Percentiles rank a stretch among this genome's conserved stretches.
Conservation (phyloP, 306 rosid genomes). For the Inga leiocalycina region DNA sequence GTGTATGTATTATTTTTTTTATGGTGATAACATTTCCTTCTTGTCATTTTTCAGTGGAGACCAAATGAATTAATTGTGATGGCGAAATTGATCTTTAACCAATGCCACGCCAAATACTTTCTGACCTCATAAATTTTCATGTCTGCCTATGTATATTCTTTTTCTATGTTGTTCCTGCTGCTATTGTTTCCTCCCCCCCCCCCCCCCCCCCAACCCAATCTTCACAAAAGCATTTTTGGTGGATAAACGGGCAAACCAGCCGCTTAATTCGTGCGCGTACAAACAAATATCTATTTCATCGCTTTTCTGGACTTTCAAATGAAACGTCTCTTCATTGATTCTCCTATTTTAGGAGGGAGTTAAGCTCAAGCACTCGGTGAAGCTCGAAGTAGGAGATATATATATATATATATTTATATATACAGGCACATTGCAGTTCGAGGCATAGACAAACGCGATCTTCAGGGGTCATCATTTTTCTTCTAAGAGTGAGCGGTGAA, state of each 20-base stretch:
- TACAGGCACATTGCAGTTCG: not conserved
- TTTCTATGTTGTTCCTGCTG: not conserved
- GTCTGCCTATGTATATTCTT: not conserved
- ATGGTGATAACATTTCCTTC: not conserved
- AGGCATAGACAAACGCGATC: slow-evolving; percentile 24
- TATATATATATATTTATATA: not conserved
- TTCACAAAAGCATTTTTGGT: not conserved
- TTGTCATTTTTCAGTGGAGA: slow-evolving; percentile 41
- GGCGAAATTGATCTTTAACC: slow-evolving; percentile 38
- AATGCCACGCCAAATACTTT: slow-evolving; percentile 42
- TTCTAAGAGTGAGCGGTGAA: slow-evolving; percentile 29
- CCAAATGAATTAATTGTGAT: slow-evolving; percentile 39
- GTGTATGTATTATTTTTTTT: not conserved
- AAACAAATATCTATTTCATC: slow-evolving; percentile 6
- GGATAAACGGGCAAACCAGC: slow-evolving; percentile 17
- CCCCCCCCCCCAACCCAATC: not conserved
- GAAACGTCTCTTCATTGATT: not conserved
- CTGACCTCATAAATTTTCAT: slow-evolving; percentile 39
- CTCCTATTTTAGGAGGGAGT: not conserved
- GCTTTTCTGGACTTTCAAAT: slow-evolving; percentile 2
- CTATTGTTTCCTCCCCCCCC: not conserved
- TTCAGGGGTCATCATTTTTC: slow-evolving; percentile 12
- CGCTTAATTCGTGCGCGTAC: not conserved
- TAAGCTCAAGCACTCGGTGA: not conserved
- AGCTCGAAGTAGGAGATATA: not conserved